A percentile compares a stretch with the other conserved stretches of the same genome.
Evolutionary conservation across 495 filamentous ascomycete genomes (phyloP).

Genomic region (Neurospora hispaniola): DNA sequence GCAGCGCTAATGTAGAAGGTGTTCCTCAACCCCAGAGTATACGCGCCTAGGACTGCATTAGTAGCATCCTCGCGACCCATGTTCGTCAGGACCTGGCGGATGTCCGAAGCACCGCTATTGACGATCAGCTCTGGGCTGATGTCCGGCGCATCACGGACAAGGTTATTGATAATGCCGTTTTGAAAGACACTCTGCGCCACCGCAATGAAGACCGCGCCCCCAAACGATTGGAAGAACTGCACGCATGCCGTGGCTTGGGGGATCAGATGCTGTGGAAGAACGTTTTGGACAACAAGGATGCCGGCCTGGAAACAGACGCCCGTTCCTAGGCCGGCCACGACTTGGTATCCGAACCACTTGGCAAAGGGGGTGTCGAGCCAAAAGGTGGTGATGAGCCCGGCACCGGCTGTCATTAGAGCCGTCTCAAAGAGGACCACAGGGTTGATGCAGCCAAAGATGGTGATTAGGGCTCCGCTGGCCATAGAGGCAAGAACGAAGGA

Average conservation of each 20-base stretch:
- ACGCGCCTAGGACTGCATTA: too few species aligned
- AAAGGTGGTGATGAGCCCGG: constrained; percentile 41
- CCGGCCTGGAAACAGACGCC: constrained; percentile 42
- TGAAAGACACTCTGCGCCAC: constrained; percentile 40
- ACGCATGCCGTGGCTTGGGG: constrained; percentile 41
- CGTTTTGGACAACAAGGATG: constrained; percentile 45
- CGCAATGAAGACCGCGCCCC: constrained; percentile 37
- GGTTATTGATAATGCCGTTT: constrained; percentile 28
- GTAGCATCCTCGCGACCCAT: too few species aligned
- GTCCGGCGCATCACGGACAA: constrained; percentile 27
- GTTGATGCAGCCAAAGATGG: constrained; percentile 37
- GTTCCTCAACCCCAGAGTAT: too few species aligned
- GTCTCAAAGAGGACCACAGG: constrained; percentile 40
- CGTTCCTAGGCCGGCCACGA: constrained; percentile 43
- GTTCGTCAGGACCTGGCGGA: constrained; percentile 23
- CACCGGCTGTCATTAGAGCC: constrained; percentile 44
- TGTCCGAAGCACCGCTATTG: constrained; percentile 28
- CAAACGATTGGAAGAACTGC: constrained; percentile 41
- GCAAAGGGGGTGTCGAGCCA: constrained; percentile 28
- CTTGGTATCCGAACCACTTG: constrained; percentile 51
- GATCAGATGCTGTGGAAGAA: constrained; percentile 31
- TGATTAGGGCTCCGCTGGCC: constrained; percentile 36
- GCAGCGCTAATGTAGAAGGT: too few species aligned
- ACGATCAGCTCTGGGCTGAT: constrained; percentile 17
- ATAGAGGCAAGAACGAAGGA: constrained; percentile 38